Evolutionary conservation across 106 monocot species (phyloP), one percentile per base, ranked within the genome.

Genomic region (Gastrodia elata): DNA sequence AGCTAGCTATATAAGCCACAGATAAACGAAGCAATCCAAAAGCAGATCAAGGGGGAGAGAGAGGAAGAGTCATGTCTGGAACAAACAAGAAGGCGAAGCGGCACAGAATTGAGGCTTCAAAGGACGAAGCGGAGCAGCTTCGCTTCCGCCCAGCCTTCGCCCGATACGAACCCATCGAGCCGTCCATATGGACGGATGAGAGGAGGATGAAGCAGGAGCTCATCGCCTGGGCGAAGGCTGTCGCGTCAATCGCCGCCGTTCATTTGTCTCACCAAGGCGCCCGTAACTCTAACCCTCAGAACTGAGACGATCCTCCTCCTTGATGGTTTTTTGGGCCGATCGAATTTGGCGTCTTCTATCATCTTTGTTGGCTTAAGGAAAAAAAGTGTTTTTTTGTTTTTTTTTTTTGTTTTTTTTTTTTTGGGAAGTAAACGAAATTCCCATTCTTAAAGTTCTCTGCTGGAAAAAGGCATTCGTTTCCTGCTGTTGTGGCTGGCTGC

Each of bases 191-290:
- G 75, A 70, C 22, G 39, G 77, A 70, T 22, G 77, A 77, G 26
- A 28, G 71, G 70, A 77, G 30, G 77, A 77, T 77, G 77, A 77
- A 77, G 77, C 58, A 41, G 41, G 70, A 70, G 30, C 7, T 77
- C 5, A 59, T 70, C 37, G 77, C 77, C 38, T 77, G 77, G 77
- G 77, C 70, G 0, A 77, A 77, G 39, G 36, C 70, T 1, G 70
- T 77, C 1, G 68, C 39, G 4, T 16, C 40, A 7, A 33, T 72
- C 33, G 49, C 72, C 0, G 68, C 68, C 37, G 37, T n/a, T 38
- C 68, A 18, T 68, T 68, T 38, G 37, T 68, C 37, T 11, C 68
- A 36, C 6, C 37, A 38, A 68, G 2, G 2, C 46, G n/a, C 4
- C 37, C 68, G 2, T 37, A 38, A 32, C 1, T 64, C 22, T 64